A percentile compares a stretch with the other conserved stretches of the same genome.
phyloP scores from a whole-genome alignment of 106 monocot species.

The Xerophyta viscosa region DNA sequence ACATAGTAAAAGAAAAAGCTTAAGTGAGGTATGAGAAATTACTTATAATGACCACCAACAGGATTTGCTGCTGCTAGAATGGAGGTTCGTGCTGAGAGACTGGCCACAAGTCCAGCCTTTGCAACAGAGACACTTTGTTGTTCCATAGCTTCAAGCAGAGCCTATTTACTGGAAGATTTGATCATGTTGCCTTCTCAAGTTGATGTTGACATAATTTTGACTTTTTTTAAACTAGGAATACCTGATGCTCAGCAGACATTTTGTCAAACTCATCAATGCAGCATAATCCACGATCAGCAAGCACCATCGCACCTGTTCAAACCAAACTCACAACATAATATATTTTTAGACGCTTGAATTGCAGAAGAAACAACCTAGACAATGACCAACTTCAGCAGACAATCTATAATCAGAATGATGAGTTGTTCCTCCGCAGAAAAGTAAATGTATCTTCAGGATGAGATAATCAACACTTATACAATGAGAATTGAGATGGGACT shows the following conservation, averaged over 20 bases:
- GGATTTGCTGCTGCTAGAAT: slow-evolving; percentile 97
- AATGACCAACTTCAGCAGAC: too few relatives aligned
- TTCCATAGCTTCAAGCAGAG: slow-evolving; percentile 97
- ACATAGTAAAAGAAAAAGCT: neutral
- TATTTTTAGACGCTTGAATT: too few relatives aligned
- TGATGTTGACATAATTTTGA: too few relatives aligned
- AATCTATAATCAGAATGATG: too few relatives aligned
- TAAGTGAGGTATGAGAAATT: slow-evolving; percentile 5
- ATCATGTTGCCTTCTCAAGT: too few relatives aligned
- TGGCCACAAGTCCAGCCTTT: slow-evolving; percentile 97
- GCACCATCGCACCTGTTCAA: slow-evolving; percentile 89
- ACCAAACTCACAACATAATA: too few relatives aligned
- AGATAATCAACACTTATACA: too few relatives aligned
- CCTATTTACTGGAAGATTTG: slow-evolving; percentile 31
- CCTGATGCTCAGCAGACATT: slow-evolving; percentile 98
- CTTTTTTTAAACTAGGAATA: slow-evolving; percentile 12
- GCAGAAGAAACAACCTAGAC: too few relatives aligned
- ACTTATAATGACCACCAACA: slow-evolving; percentile 98
- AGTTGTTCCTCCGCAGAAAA: too few relatives aligned
- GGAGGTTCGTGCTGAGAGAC: slow-evolving; percentile 91
- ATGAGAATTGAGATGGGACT: too few relatives aligned
- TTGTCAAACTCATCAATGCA: slow-evolving; percentile 99
- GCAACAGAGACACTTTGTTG: slow-evolving; percentile 98
- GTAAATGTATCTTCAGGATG: too few relatives aligned
- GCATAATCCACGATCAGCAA: slow-evolving; percentile 94